Evolutionary conservation across 495 filamentous ascomycete genomes (phyloP).

Genomic region (Aspergillus panamensis): DNA sequence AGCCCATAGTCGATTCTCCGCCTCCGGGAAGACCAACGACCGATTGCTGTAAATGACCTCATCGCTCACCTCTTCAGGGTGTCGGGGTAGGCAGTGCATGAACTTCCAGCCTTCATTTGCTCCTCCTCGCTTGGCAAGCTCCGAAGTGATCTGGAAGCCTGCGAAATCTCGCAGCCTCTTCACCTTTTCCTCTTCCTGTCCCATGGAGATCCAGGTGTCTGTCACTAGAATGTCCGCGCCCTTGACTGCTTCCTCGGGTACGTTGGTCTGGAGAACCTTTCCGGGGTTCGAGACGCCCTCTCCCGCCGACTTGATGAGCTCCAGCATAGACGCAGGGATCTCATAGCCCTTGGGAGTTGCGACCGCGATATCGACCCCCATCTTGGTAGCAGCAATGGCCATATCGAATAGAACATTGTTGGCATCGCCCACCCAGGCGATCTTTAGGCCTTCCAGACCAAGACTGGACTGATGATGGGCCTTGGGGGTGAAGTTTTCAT

Average conservation of each 20-base stretch:
- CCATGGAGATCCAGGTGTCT: constrained; percentile 98
- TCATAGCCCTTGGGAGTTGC: constrained; percentile 81
- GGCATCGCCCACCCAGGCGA: constrained; percentile 94
- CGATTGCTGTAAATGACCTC: constrained; percentile 84
- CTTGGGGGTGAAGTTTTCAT: constrained; percentile 63
- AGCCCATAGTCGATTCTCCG: constrained; percentile 90
- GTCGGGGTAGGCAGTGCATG: constrained; percentile 97
- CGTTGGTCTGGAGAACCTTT: constrained; percentile 64
- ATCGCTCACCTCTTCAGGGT: constrained; percentile 89
- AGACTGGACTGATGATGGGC: constrained; percentile 47
- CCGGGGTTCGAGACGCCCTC: constrained; percentile 56
- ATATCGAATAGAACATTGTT: constrained; percentile 97
- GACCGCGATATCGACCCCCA: constrained; percentile 79
- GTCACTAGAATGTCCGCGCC: constrained; percentile 88
- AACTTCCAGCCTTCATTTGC: constrained; percentile 92
- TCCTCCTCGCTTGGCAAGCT: constrained; percentile 76
- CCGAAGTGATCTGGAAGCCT: constrained; percentile 84
- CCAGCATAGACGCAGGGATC: constrained; percentile 67
- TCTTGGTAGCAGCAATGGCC: constrained; percentile 77
- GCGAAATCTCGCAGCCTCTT: constrained; percentile 75
- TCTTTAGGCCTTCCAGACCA: constrained; percentile 75
- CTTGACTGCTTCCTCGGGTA: constrained; percentile 86
- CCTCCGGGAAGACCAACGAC: constrained; percentile 87
- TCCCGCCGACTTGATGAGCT: constrained; percentile 61
- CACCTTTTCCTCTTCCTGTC: constrained; percentile 79